Base-by-base conservation (phyloP, 2,329 filamentous ascomycete species). In the Parastagonospora nodorum region DNA sequence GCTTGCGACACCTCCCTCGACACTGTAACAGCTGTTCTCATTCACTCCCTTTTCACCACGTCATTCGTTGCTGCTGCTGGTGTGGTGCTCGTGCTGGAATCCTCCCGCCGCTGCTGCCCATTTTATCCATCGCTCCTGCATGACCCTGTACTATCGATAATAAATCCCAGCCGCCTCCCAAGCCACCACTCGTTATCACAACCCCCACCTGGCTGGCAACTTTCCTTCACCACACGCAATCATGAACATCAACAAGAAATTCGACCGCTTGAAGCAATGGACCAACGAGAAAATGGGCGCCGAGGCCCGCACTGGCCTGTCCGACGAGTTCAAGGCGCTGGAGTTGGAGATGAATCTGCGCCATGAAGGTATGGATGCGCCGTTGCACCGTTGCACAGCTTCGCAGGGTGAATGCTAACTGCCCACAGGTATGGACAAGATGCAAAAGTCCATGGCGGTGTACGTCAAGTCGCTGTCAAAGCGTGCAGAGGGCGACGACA, bases 191-290 rank as follows among this genome's bases (percentile, higher is more conserved):
- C 53, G 53, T 47, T 54, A 58, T 55, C 58, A 55, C 53, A 46
- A 45, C 48, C 51, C 55, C 58, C 57, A 39, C 57, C 46, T 42
- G 40, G 47, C 54, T 54, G 52, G 45, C 51, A 37, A 44, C 27
- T 39, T 19, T 41, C 14, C 45, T 37, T 46, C 24, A 31, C 19
- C 51, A 48, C 40, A 51, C 52, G 51, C 68, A 55, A 60, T 27
- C 49, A 84, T 84, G 82, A 84, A 85, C 66, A 79, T 87, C 74
- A 87, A 85, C 76, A 96, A 96, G 82, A 96, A 95, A 74, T 86
- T 97, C 72, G 93, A 92, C 77, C 88, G 93, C 70, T 88, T 96
- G 80, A 95, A 93, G 80, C 93, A 97, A 88, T 97, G 93, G 93
- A 91, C 92, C 32, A 91, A 91, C 63, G 93, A 97, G 79, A 90